Evolutionary conservation across 2,329 filamentous ascomycete genomes (phyloP).

Genomic region (Hymenoscyphus scutula): DNA sequence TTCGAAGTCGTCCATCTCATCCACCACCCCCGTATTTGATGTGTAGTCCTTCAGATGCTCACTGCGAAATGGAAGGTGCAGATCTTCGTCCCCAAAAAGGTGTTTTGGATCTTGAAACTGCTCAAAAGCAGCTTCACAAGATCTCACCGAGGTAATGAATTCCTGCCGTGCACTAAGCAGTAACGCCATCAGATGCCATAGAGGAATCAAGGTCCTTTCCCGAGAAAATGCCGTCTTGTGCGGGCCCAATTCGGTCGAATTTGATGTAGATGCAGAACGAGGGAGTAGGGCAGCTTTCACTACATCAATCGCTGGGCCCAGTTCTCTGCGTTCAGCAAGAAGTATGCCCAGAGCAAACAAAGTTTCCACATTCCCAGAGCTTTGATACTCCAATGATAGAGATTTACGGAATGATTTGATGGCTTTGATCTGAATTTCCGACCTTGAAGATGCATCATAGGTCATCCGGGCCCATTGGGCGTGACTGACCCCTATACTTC

Average conservation of each 20-base stretch:
- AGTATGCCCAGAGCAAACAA: slow-evolving; percentile 80
- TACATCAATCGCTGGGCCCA: slow-evolving; percentile 76
- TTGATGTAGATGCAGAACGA: slow-evolving; percentile 48
- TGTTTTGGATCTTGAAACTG: slow-evolving; percentile 74
- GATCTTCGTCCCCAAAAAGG: slow-evolving; percentile 63
- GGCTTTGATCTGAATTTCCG: slow-evolving; percentile 73
- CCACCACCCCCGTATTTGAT: slow-evolving; percentile 55
- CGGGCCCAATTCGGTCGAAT: slow-evolving; percentile 29
- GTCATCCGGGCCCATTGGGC: slow-evolving; percentile 86
- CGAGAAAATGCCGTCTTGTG: slow-evolving; percentile 42
- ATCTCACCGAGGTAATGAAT: slow-evolving; percentile 72
- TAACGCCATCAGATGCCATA: slow-evolving; percentile 90
- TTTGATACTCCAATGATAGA: slow-evolving; percentile 63
- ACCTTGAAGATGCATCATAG: slow-evolving; percentile 67
- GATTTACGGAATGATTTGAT: slow-evolving; percentile 73
- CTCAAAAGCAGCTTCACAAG: slow-evolving; percentile 88
- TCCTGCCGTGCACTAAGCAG: slow-evolving; percentile 85
- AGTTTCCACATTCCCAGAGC: slow-evolving; percentile 68
- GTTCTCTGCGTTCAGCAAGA: slow-evolving; percentile 82
- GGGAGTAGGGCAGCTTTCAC: slow-evolving; percentile 73
- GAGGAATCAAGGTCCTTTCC: slow-evolving; percentile 66
- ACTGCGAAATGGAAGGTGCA: slow-evolving; percentile 53
- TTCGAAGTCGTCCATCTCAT: slow-evolving; percentile 79
- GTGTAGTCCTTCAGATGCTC: slow-evolving; percentile 59
- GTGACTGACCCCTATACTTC: slow-evolving; percentile 80